These are phyloP conservation scores for Kodamaea nitidulidarum DNA, from an alignment of 805 yeast species.

Conservation along the genomic window DNA sequence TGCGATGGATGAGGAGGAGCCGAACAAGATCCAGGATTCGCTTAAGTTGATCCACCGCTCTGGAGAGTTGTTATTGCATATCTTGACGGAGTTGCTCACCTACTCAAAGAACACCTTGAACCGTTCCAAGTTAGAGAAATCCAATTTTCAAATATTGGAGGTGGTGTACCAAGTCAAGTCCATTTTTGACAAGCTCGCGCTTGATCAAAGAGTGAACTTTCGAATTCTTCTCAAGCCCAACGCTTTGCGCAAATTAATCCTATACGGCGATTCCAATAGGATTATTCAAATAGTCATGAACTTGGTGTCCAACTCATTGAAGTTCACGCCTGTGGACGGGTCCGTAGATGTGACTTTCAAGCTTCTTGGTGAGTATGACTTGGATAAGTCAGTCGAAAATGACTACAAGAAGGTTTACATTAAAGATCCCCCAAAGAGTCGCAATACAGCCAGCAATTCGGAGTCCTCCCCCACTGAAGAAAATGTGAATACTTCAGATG, in stretches of 20 bases:
- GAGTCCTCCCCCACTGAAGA: background rate
- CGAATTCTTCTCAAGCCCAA: constrained; percentile 62
- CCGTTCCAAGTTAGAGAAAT: constrained; percentile 75
- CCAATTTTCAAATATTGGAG: constrained; percentile 75
- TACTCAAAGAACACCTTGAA: constrained; percentile 90
- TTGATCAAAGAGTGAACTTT: constrained; percentile 69
- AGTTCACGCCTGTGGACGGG: constrained; percentile 90
- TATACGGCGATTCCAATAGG: constrained; percentile 86
- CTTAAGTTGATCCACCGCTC: constrained; percentile 81
- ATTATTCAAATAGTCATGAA: constrained; percentile 92
- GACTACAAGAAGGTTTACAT: constrained; percentile 44
- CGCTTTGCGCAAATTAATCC: constrained; percentile 53
- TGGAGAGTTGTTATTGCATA: constrained; percentile 85
- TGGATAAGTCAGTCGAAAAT: constrained; percentile 34
- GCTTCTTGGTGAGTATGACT: constrained; percentile 68
- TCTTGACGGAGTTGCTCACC: constrained; percentile 84
- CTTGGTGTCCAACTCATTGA: constrained; percentile 82
- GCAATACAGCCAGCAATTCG: constrained; percentile 1
- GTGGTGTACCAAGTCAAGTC: constrained; percentile 81
- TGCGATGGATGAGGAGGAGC: constrained; percentile 82
- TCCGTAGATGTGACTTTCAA: constrained; percentile 61
- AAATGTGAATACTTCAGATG: constrained; percentile 1
- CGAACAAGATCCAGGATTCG: constrained; percentile 63
- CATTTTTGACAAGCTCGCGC: constrained; percentile 76
- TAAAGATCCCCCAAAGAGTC: constrained; percentile 3